Evolutionary conservation across 1,139 yeast genomes (phyloP).

Genomic region (Blastobotrys proliferans): DNA sequence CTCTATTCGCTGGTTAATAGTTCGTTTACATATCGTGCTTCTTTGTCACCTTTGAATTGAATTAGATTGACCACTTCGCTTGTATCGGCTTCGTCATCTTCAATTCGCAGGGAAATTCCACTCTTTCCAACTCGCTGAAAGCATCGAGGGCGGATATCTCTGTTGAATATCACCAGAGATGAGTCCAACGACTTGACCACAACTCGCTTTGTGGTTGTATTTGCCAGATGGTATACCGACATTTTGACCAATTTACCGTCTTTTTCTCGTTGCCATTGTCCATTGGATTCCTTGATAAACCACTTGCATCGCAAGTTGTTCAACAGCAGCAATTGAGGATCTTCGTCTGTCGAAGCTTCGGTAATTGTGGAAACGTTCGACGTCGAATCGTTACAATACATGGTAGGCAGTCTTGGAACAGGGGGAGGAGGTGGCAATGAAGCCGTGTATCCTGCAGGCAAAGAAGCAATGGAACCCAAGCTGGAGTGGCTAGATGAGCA

Average conservation of each 20-base stretch:
- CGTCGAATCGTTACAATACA: background rate
- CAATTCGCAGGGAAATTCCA: conserved; percentile 22
- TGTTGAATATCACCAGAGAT: conserved; percentile 14
- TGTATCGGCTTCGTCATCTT: conserved; percentile 17
- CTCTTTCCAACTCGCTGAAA: conserved; percentile 27
- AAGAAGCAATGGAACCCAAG: conserved; percentile 21
- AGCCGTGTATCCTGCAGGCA: conserved; percentile 8
- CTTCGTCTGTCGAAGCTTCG: background rate
- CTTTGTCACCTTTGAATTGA: conserved; percentile 32
- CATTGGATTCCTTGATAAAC: conserved; percentile 20
- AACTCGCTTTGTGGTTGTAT: conserved; percentile 17
- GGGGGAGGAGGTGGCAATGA: conserved; percentile 1
- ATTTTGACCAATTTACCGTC: conserved; percentile 21
- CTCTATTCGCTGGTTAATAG: conserved; percentile 22
- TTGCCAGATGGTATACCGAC: conserved; percentile 25
- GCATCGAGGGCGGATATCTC: conserved; percentile 18
- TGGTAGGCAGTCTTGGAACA: conserved; percentile 3
- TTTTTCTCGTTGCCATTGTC: conserved; percentile 20
- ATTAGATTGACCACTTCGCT: conserved; percentile 27
- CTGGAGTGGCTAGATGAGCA: conserved; percentile 24
- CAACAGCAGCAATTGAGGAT: conserved; percentile 22
- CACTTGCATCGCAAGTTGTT: conserved; percentile 27
- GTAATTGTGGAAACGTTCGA: background rate
- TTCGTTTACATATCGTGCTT: conserved; percentile 26
- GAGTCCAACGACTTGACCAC: conserved; percentile 15